These are phyloP conservation scores for Colletotrichum coccodes DNA, from an alignment of 2,329 filamentous ascomycete genomes.

Conservation along the genomic window DNA sequence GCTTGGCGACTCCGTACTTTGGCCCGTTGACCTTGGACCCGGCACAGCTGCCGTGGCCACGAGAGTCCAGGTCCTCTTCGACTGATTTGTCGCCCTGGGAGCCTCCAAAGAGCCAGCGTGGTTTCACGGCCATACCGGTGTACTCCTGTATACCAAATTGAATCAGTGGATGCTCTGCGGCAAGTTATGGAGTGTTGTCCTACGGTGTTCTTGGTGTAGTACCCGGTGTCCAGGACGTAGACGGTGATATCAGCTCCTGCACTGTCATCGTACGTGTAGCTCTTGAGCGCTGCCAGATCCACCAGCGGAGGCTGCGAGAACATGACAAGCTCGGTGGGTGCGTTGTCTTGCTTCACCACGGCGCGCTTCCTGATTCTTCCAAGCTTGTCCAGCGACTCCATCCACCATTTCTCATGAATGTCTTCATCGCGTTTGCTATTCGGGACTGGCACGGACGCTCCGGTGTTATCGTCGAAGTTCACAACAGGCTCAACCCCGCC, in stretches of 20 bases:
- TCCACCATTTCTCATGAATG: slow-evolving; percentile 5
- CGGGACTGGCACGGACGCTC: too few species aligned
- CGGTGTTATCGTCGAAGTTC: too few species aligned
- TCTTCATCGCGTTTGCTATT: background rate
- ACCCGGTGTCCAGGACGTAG: background rate
- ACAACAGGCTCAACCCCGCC: too few species aligned
- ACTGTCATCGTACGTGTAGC: background rate
- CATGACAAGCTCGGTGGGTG: background rate
- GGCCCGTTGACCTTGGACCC: background rate
- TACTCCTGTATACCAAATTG: too few species aligned
- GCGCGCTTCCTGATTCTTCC: background rate
- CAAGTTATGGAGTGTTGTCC: too few species aligned
- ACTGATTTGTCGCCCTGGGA: background rate
- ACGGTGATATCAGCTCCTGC: background rate
- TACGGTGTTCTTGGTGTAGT: background rate
- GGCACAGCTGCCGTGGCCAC: background rate
- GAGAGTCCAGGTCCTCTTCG: background rate
- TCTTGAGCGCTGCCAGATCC: background rate
- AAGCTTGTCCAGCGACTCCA: background rate
- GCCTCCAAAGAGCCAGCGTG: background rate
- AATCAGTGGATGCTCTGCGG: too few species aligned
- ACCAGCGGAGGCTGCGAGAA: background rate
- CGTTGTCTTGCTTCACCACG: background rate
- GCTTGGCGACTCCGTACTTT: background rate
- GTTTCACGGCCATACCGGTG: background rate